Percentiles rank a stretch among this genome's conserved stretches.
Conservation (phyloP, 2,329 filamentous ascomycete genomes). For the Massarina eburnea region DNA sequence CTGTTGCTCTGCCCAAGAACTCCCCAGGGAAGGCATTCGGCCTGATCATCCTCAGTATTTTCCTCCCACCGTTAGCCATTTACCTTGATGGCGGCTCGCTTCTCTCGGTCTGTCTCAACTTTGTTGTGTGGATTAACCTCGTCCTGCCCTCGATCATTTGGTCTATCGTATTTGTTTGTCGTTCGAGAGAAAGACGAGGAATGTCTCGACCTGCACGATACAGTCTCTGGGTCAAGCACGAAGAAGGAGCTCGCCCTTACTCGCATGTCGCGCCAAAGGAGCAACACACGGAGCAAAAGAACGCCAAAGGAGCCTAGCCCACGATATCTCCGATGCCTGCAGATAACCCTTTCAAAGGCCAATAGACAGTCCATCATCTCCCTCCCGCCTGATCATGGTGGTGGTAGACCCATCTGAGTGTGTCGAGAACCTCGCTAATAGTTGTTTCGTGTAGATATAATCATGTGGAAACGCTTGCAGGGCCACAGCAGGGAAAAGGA, state of each 20-base stretch:
- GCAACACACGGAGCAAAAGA: background rate
- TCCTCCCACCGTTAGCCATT: conserved; percentile 19
- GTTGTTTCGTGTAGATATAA: conserved; percentile 22
- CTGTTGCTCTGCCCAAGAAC: conserved; percentile 10
- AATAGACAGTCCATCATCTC: background rate
- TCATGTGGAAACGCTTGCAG: conserved; percentile 60
- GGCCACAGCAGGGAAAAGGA: conserved; percentile 47
- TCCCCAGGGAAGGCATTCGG: conserved; percentile 5
- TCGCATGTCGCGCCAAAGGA: too few relatives aligned
- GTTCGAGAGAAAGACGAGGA: conserved; percentile 7
- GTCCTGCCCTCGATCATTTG: conserved; percentile 4
- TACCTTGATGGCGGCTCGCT: conserved; percentile 22
- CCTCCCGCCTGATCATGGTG: background rate
- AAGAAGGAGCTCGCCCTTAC: background rate
- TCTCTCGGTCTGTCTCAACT: conserved; percentile 7
- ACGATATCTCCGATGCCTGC: background rate
- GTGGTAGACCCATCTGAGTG: background rate
- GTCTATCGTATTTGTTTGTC: conserved; percentile 15
- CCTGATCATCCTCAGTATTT: conserved; percentile 13
- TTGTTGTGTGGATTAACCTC: conserved; percentile 7
- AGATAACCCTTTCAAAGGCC: conserved; percentile 8
- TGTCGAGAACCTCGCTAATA: background rate
- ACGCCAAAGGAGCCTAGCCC: background rate
- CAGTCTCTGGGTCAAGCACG: conserved; percentile 7
- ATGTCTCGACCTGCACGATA: conserved; percentile 8